These are phyloP conservation scores for Pleurotus sapidus DNA, from an alignment of 768 basidiomycete species.

Conservation along the genomic window DNA sequence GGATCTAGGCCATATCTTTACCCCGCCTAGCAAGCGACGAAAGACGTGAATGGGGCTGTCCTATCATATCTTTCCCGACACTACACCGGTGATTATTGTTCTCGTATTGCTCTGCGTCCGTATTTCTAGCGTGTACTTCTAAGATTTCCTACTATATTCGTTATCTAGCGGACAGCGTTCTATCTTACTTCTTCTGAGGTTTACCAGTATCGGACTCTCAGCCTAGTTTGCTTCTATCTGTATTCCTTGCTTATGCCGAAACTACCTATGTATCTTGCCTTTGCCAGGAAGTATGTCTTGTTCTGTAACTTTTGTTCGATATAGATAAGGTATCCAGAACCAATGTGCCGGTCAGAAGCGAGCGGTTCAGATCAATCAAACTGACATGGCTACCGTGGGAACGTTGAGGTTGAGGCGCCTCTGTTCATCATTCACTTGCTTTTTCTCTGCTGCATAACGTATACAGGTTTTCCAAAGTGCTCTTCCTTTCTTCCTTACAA, in stretches of 20 bases:
- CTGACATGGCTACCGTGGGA: constrained; percentile 6
- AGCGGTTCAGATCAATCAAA: constrained; percentile 2
- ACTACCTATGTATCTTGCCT: background rate
- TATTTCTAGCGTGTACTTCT: constrained; percentile 3
- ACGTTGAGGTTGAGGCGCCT: constrained; percentile 2
- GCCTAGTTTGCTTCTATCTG: background rate
- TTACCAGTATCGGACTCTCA: background rate
- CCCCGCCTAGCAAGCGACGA: constrained; percentile 13
- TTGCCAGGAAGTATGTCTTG: background rate
- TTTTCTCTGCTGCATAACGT: background rate
- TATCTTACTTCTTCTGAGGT: background rate
- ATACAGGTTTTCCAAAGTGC: constrained; percentile 4
- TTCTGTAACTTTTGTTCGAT: background rate
- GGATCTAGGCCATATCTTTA: background rate
- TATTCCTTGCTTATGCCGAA: background rate
- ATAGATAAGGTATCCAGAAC: constrained; percentile 6
- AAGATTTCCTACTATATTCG: background rate
- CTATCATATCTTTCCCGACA: background rate
- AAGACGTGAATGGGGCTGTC: background rate
- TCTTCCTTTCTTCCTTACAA: background rate
- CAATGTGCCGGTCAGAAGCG: background rate
- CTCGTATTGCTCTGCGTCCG: constrained; percentile 7
- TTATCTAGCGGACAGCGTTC: background rate
- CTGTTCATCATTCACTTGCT: constrained; percentile 5
- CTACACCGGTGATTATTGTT: background rate